Percentiles rank a stretch among this genome's conserved stretches.
These are phyloP conservation scores for Nephelium lappaceum DNA, from an alignment of 345 rosid genomes.

Conservation along the genomic window DNA sequence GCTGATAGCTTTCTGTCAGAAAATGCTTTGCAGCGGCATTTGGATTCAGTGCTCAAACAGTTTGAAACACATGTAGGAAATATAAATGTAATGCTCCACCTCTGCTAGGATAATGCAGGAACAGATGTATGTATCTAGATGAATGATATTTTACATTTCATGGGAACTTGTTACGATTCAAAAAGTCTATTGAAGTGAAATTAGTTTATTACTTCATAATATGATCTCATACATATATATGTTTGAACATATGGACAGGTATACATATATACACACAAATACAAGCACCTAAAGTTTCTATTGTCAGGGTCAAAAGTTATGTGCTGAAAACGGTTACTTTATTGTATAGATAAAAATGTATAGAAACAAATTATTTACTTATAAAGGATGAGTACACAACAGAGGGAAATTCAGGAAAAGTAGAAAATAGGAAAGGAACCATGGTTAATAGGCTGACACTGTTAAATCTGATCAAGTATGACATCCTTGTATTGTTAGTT, in stretches of 20 bases:
- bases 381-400: background rate
- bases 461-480: background rate
- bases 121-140: background rate
- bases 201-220: background rate
- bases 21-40: background rate
- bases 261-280: background rate
- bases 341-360: background rate
- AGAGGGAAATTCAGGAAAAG: background rate
- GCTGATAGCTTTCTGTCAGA: background rate
- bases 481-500: background rate
- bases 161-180: background rate
- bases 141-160: no score
- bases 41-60: background rate
- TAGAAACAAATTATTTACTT: background rate
- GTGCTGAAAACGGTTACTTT: background rate
- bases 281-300: background rate
- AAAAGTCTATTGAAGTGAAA: background rate
- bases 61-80: background rate
- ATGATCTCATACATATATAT: background rate
- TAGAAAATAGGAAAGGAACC: background rate
- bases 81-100: background rate
- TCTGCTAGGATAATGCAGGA: background rate
- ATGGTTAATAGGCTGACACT: background rate
- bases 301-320: background rate
- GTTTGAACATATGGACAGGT: background rate